These are phyloP conservation scores for Aspergillus sp. DNA, from an alignment of 2,329 filamentous ascomycete species.

Conservation along the genomic window DNA sequence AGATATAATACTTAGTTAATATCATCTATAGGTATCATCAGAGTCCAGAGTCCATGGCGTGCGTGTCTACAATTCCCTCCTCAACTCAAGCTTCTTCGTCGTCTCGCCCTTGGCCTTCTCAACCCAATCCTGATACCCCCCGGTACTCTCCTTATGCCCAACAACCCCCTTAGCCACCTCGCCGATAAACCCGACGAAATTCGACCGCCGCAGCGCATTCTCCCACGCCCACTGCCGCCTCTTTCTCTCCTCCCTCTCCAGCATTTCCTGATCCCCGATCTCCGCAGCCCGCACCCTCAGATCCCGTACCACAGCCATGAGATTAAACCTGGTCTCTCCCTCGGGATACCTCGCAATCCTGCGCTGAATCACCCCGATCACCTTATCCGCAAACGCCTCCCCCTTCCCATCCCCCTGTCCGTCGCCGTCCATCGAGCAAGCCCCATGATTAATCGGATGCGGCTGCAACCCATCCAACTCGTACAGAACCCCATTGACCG, in stretches of 20 bases:
- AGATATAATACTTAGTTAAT: too few species aligned
- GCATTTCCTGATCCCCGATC: slow-evolving; percentile 69
- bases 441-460: slow-evolving; percentile 79
- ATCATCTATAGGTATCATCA: too few species aligned
- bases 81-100: slow-evolving; percentile 21
- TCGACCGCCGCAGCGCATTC: slow-evolving; percentile 83
- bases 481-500: slow-evolving; percentile 70
- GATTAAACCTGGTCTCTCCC: slow-evolving; percentile 88
- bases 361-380: slow-evolving; percentile 78
- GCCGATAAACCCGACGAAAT: slow-evolving; percentile 92
- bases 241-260: slow-evolving; percentile 75
- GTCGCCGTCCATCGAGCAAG: slow-evolving; percentile 57
- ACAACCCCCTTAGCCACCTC: slow-evolving; percentile 84
- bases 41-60: background rate
- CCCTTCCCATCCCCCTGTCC: too few species aligned
- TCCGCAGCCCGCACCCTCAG: slow-evolving; percentile 66
- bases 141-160: slow-evolving; percentile 59
- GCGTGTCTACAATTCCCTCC: too few species aligned
- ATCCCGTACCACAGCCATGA: slow-evolving; percentile 86
- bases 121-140: slow-evolving; percentile 70
- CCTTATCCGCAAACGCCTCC: slow-evolving; percentile 72
- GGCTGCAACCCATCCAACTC: slow-evolving; percentile 93
- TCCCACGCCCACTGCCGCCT: slow-evolving; percentile 84
- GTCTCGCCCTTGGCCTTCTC: slow-evolving; percentile 52
- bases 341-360: slow-evolving; percentile 77